These are phyloP conservation scores for Cyphellophora europaea DNA, from an alignment of 2,329 filamentous ascomycete species.

Conservation along the genomic window DNA sequence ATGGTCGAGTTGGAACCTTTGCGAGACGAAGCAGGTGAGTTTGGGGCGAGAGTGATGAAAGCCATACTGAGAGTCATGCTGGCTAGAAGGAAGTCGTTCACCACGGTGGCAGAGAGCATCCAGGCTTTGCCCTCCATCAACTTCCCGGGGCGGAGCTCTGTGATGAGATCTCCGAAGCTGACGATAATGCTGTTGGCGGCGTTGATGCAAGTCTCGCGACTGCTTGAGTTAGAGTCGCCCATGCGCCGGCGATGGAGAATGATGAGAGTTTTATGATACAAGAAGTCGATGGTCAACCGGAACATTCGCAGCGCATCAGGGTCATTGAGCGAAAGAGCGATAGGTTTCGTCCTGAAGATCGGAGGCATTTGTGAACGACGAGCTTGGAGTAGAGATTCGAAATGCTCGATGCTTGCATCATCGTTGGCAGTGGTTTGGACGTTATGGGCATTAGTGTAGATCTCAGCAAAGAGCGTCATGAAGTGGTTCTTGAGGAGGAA, in stretches of 20 bases:
- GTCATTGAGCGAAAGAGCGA: slow-evolving; percentile 34
- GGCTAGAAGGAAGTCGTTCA: slow-evolving; percentile 1
- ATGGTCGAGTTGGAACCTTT: no score
- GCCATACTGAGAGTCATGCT: slow-evolving; percentile 1
- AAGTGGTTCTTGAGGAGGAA: slow-evolving; percentile 1
- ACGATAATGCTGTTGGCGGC: not conserved
- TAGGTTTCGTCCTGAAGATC: slow-evolving; percentile 5
- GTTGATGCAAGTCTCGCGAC: not conserved
- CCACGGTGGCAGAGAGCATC: slow-evolving; percentile 1
- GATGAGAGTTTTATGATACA: slow-evolving; percentile 42
- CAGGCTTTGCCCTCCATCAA: slow-evolving; percentile 1
- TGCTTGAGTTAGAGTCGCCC: not conserved
- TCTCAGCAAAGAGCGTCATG: not conserved
- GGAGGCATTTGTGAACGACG: not conserved
- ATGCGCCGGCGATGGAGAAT: slow-evolving; percentile 35
- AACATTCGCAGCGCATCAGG: slow-evolving; percentile 42
- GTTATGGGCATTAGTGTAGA: not conserved
- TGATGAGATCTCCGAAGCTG: not conserved
- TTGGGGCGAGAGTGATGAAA: not conserved
- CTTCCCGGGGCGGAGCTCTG: not conserved
- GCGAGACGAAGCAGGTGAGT: not conserved
- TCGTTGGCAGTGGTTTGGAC: not conserved
- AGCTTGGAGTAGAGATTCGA: not conserved
- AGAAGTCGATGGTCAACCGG: slow-evolving; percentile 41
- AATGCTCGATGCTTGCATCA: not conserved